Conservation (phyloP, 2,329 filamentous ascomycete genomes). For the Colletotrichum tabaci region DNA sequence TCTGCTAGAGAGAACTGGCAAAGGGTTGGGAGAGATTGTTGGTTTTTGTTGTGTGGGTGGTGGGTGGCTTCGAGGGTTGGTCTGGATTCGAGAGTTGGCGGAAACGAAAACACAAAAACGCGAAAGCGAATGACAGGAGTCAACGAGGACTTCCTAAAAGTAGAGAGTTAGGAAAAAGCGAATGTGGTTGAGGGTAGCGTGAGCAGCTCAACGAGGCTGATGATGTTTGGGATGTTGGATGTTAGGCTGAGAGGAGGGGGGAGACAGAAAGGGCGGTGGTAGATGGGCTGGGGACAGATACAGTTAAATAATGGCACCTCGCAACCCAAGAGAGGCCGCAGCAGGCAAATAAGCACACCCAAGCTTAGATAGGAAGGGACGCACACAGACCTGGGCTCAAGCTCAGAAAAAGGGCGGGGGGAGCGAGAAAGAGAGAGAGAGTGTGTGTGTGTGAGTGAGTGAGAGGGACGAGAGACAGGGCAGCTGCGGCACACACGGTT, state of each 20-base stretch:
- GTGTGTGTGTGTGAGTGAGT: background rate
- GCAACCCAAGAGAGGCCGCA: constrained; percentile 29
- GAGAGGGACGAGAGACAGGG: background rate
- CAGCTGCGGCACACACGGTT: constrained; percentile 24
- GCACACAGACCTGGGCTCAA: constrained; percentile 24
- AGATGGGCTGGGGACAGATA: constrained; percentile 53
- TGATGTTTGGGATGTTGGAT: constrained; percentile 34
- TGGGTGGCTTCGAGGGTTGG: constrained; percentile 45
- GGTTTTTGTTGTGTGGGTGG: too few species aligned
- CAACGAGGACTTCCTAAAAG: constrained; percentile 79
- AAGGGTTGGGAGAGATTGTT: constrained; percentile 42
- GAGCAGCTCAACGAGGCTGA: constrained; percentile 42
- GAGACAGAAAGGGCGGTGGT: constrained; percentile 52
- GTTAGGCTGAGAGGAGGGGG: constrained; percentile 50
- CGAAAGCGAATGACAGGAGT: constrained; percentile 82
- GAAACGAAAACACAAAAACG: constrained; percentile 62
- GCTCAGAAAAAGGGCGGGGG: constrained; percentile 14
- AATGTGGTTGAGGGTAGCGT: constrained; percentile 55
- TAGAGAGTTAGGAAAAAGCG: constrained; percentile 61
- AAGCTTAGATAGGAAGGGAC: background rate
- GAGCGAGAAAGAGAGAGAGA: background rate
- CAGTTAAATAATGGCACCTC: constrained; percentile 41
- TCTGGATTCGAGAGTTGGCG: constrained; percentile 43
- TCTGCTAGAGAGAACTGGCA: constrained; percentile 28
- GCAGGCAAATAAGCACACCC: constrained; percentile 19